These are phyloP conservation scores for Dictyostelium capitatum DNA, from an alignment of 78 protist species.

Conservation along the genomic window DNA sequence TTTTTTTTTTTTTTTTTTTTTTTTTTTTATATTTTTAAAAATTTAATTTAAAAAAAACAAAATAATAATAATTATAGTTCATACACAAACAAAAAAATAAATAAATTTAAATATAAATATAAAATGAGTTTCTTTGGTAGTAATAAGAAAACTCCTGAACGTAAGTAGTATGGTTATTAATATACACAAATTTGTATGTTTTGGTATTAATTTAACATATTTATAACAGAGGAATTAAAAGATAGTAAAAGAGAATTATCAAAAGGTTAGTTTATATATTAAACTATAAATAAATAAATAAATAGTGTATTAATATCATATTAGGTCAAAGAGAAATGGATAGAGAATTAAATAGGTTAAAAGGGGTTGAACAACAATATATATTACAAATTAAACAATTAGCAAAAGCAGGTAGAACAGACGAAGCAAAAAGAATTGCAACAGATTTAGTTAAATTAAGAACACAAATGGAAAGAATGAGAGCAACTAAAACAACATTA, in stretches of 20 bases:
- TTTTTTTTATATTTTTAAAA: not conserved
- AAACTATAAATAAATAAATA: too few species aligned
- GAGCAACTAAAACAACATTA: constrained; percentile 55
- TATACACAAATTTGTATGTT: too few species aligned
- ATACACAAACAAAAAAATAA: not conserved
- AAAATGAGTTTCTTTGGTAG: constrained; percentile 11
- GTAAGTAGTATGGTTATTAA: not conserved
- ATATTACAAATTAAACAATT: constrained; percentile 38
- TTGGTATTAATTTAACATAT: not conserved
- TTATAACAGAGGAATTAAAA: constrained; percentile 45
- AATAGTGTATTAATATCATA: too few species aligned
- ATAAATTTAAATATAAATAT: not conserved
- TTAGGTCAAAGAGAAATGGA: constrained; percentile 58
- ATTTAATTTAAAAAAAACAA: not conserved
- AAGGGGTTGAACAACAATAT: constrained; percentile 11
- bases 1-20: not conserved
- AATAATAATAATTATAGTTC: not conserved
- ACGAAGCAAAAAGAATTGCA: constrained; percentile 56
- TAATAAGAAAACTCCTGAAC: constrained; percentile 11
- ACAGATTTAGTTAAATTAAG: constrained; percentile 48
- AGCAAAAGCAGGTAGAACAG: constrained; percentile 28
- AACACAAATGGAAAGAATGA: constrained; percentile 55
- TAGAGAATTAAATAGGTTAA: constrained; percentile 41
- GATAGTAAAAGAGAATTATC: constrained; percentile 57
- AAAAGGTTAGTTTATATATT: too few species aligned